phyloP scores from a whole-genome alignment of 106 monocot genomes.

The Ottelia alismoides region DNA sequence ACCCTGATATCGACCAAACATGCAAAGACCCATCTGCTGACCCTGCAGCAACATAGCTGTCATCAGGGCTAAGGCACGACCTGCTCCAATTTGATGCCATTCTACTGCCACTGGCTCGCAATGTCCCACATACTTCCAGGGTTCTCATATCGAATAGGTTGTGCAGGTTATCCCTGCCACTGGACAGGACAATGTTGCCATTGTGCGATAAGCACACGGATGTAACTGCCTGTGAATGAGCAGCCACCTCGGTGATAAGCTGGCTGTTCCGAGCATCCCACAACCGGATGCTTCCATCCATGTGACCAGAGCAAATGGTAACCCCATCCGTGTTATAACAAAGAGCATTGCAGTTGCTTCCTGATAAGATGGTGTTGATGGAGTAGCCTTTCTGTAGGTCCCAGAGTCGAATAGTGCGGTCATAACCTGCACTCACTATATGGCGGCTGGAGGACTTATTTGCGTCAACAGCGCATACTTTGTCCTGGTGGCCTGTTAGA shows the following conservation, averaged over 20 bases:
- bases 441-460: slow-evolving; percentile 24
- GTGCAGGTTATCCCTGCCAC: no score
- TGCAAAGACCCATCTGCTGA: slow-evolving; percentile 54
- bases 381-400: slow-evolving; percentile 66
- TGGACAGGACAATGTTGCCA: slow-evolving; percentile 49
- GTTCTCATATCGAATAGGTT: slow-evolving; percentile 66
- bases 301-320: slow-evolving; percentile 62
- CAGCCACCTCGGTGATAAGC: slow-evolving; percentile 48
- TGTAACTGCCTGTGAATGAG: slow-evolving; percentile 61
- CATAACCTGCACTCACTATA: slow-evolving; percentile 46
- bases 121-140: slow-evolving; percentile 58
- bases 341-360: slow-evolving; percentile 76
- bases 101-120: slow-evolving; percentile 31
- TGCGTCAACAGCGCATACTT: no score
- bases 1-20: slow-evolving; percentile 53
- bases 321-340: slow-evolving; percentile 40
- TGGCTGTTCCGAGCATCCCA: slow-evolving; percentile 36
- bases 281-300: no score
- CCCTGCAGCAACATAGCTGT: slow-evolving; percentile 46
- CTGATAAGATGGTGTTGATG: no score
- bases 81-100: slow-evolving; percentile 64
- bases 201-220: slow-evolving; percentile 46
- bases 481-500: slow-evolving; percentile 66
- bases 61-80: slow-evolving; percentile 69
- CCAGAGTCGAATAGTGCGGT: slow-evolving; percentile 76